Evolutionary conservation across 306 rosid genomes (phyloP).

Genomic region (Trichosanthes cucumerina): DNA sequence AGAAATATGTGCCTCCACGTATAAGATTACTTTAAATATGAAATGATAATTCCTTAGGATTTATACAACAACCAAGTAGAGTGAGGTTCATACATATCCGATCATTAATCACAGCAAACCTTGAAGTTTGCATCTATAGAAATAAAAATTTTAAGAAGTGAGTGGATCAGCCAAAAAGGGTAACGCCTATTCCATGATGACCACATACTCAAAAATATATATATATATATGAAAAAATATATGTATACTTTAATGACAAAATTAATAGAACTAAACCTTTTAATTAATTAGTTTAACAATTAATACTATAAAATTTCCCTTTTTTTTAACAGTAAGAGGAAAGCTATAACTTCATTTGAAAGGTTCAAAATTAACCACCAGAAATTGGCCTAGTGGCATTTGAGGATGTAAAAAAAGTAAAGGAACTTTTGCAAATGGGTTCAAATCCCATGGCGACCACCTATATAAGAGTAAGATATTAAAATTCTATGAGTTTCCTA

Average conservation of each 20-base stretch:
- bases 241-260: not conserved
- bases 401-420: not conserved
- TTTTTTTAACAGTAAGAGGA: not conserved
- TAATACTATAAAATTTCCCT: not conserved
- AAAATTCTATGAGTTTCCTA: not conserved
- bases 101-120: not conserved
- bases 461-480: not conserved
- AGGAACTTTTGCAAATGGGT: not conserved
- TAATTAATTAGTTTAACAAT: not conserved
- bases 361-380: not conserved
- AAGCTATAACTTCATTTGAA: not conserved
- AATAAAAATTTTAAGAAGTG: slow-evolving; percentile 7
- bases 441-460: not conserved
- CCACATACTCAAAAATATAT: not conserved
- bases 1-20: not conserved
- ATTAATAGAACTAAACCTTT: not conserved
- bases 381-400: not conserved
- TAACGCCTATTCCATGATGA: not conserved
- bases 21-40: not conserved
- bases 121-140: not conserved
- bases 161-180: slow-evolving; percentile 7
- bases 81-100: not conserved
- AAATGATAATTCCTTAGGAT: not conserved
- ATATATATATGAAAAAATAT: not conserved
- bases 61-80: not conserved